Evolutionary conservation across 2,329 filamentous ascomycete genomes (phyloP), one percentile per base, ranked within the genome.

Genomic region (Tolypocladium amazonense): DNA sequence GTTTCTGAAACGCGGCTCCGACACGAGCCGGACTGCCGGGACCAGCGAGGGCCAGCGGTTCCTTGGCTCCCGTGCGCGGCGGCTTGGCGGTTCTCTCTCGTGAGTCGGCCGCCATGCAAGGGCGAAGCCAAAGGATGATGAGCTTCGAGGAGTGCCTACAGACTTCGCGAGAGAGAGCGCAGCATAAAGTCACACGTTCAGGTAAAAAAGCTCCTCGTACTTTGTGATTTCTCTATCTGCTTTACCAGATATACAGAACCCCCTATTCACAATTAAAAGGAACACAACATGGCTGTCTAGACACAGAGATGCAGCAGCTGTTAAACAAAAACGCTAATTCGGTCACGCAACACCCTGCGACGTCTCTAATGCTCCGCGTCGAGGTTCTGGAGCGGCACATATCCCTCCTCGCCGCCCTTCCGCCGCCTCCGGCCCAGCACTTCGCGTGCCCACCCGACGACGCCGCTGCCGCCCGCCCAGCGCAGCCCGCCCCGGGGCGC

Each of bases 311-410:
- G 47, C 47, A 11, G 47, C 47, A 20, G 43, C 43, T 25, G 6
- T 7, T 33, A 8, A n/a, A 20, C 47, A 52, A 52, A n/a, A 20
- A 18, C 27, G 25, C 47, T n/a, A 9, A 20, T 20, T n/a, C 50
- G 30, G 18, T 20, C 18, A 8, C n/a, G 11, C 20, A n/a, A 23
- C 56, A 9, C 39, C 56, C 15, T n/a, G 6, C 1, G 9, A 15
- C 30, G 1, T 15, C 39, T 35, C 30, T 38, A 37, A 23, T 47
- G 59, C 60, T 66, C 68, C 30, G 63, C 65, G 53, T 85, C 82
- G 60, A 85, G 68, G 58, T 77, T 79, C 58, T 79, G 75, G 63
- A 88, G 70, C 58, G 83, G 82, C 55, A 87, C 81, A 66, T 88
- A 88, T 6, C 83, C 83, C 55, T 78, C 81, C 33, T 81, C 79